phyloP scores from a whole-genome alignment of 2,329 filamentous ascomycete genomes.

The Apiospora saccharicola region DNA sequence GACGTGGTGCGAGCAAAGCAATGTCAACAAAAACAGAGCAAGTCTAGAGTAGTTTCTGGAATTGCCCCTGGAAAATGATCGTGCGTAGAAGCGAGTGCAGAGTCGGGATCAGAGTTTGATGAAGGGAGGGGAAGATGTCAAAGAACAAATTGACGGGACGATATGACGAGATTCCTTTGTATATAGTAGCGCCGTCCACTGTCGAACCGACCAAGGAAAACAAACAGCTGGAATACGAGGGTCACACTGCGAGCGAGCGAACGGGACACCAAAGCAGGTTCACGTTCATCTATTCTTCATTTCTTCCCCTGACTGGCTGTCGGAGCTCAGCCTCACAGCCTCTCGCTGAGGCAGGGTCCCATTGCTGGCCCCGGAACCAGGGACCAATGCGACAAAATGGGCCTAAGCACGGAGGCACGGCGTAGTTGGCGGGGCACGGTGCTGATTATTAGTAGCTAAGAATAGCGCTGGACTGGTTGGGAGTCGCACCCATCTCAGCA shows the following conservation, averaged over 20 bases:
- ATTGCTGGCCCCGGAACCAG: slow-evolving; percentile 8
- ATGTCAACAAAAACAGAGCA: slow-evolving; percentile 15
- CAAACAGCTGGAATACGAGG: slow-evolving; percentile 5
- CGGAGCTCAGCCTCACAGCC: slow-evolving; percentile 21
- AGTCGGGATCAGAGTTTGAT: slow-evolving; percentile 15
- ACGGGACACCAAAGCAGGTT: slow-evolving; percentile 19
- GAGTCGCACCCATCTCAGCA: neutral
- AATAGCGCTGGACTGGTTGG: slow-evolving; percentile 1
- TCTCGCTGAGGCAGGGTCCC: slow-evolving; percentile 6
- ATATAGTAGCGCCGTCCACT: neutral
- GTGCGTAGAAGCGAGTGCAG: neutral
- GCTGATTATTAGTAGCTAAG: neutral
- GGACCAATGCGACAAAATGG: slow-evolving; percentile 13
- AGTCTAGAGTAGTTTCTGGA: neutral
- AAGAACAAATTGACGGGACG: slow-evolving; percentile 9
- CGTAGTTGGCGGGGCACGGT: neutral
- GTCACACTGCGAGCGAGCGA: slow-evolving; percentile 3
- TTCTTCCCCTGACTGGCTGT: neutral
- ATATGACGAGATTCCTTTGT: slow-evolving; percentile 3
- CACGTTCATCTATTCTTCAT: neutral
- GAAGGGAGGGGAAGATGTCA: slow-evolving; percentile 4
- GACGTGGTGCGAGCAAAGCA: neutral
- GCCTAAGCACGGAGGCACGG: slow-evolving; percentile 10
- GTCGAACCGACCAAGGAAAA: neutral
- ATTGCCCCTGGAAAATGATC: neutral